Evolutionary conservation across 2,329 filamentous ascomycete species (phyloP).

Genomic region (Pezicula neosporulosa): DNA sequence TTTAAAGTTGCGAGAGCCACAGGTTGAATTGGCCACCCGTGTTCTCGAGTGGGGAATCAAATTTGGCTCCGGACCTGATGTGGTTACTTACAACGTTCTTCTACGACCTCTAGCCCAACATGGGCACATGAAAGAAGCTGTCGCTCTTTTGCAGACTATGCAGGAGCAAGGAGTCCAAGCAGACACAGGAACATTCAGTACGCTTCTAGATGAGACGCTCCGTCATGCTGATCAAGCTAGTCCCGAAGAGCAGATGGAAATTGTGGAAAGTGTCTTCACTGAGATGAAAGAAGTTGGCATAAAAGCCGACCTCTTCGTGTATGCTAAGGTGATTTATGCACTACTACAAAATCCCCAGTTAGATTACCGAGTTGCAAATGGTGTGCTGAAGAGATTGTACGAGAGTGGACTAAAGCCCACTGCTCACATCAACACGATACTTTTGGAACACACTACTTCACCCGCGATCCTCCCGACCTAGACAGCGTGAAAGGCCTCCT

Average conservation of each 20-base stretch:
- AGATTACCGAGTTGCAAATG: slow-evolving; percentile 45
- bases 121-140: slow-evolving; percentile 43
- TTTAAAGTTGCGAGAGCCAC: slow-evolving; percentile 36
- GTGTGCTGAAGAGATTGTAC: slow-evolving; percentile 61
- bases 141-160: slow-evolving; percentile 57
- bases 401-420: slow-evolving; percentile 48
- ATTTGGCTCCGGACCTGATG: slow-evolving; percentile 42
- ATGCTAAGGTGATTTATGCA: slow-evolving; percentile 65
- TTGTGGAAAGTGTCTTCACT: slow-evolving; percentile 51
- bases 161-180: slow-evolving; percentile 47
- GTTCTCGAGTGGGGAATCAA: slow-evolving; percentile 47
- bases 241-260: slow-evolving; percentile 44
- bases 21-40: slow-evolving; percentile 44
- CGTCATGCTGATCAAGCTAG: slow-evolving; percentile 35
- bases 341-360: slow-evolving; percentile 43
- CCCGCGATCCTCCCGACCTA: slow-evolving; percentile 53
- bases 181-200: slow-evolving; percentile 69
- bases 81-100: slow-evolving; percentile 62
- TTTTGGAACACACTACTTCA: slow-evolving; percentile 65
- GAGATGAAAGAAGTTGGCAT: slow-evolving; percentile 56
- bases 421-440: slow-evolving; percentile 70
- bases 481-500: slow-evolving; percentile 58
- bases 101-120: slow-evolving; percentile 55
- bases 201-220: slow-evolving; percentile 62
- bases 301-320: slow-evolving; percentile 58